Evolutionary conservation across 495 filamentous ascomycete genomes (phyloP), one percentile per base, ranked within the genome.

Genomic region (Pyronema domesticum): DNA sequence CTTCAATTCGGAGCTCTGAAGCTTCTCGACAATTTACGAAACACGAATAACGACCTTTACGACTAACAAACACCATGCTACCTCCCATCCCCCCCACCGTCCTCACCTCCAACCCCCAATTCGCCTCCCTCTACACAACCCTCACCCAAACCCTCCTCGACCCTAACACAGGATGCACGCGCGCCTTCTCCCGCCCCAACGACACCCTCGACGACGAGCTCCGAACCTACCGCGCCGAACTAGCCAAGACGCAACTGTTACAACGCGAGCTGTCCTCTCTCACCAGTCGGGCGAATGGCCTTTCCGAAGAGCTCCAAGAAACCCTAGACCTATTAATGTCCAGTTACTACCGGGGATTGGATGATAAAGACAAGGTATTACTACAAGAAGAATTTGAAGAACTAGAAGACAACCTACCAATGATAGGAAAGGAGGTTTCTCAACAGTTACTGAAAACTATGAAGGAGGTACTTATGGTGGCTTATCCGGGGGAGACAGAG

Each of bases 291-390:
- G 23, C 51, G 15, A 43, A 39, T 30, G 34, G 33, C 6, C 46
- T 65, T 1, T 59, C 63, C 10, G 63, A 65, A 3, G 63, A 65
- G 61, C 55, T 65, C 7, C 56, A 58, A 46, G 62, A 65, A 44
- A 60, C 57, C 45, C 53, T 65, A 45, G 63, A 65, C 39, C 51
- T 65, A 19, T 46, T 61, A 6, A 61, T 40, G 11, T 55, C 43
- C 14, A 9, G 48, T 1, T 49, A 37, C 23, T 56, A 56, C 46
- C 54, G 44, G 6, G 15, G n/a, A 8, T 37, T 51, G 13, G 18
- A 49, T 7, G 34, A 53, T 9, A 42, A 51, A 15, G 40, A 52
- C n/a, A 37, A 56, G 23, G 36, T 36, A 7, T 35, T 65, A 15
- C 56, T 62, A 8, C 53, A 51, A n/a, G 63, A 51, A n/a, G 54